A percentile compares a stretch with the other conserved stretches of the same genome.
Conservation (phyloP, 2,329 filamentous ascomycete genomes). For the Pezicula rhizophila region DNA sequence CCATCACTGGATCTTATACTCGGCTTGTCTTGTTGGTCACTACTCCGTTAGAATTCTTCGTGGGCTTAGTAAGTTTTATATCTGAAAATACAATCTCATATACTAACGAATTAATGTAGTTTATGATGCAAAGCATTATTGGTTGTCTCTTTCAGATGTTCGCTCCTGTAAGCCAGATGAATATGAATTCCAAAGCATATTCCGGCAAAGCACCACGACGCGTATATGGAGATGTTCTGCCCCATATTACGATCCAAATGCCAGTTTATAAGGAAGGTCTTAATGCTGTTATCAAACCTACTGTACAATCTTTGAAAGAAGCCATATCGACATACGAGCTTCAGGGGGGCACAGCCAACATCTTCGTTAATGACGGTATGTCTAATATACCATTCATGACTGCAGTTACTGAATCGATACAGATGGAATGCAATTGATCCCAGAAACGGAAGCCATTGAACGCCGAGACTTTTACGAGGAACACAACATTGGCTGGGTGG, state of each 20-base stretch:
- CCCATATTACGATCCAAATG: conserved; percentile 43
- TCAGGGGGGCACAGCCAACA: conserved; percentile 58
- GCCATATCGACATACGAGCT: conserved; percentile 53
- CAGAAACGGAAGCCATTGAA: conserved; percentile 38
- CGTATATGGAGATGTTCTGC: conserved; percentile 35
- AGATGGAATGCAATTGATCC: conserved; percentile 44
- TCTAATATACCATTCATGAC: conserved; percentile 21
- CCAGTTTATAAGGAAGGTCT: conserved; percentile 43
- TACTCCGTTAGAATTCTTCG: conserved; percentile 51
- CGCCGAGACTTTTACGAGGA: conserved; percentile 51
- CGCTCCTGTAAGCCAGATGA: conserved; percentile 41
- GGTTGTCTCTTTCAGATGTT: conserved; percentile 43
- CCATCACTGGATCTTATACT: conserved; percentile 45
- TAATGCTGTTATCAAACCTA: conserved; percentile 45
- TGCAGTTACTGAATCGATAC: not conserved
- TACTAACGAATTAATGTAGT: conserved; percentile 14
- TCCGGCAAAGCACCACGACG: conserved; percentile 29
- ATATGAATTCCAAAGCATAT: conserved; percentile 37
- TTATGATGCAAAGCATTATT: conserved; percentile 46
- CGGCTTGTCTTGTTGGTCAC: conserved; percentile 48
- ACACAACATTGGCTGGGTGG: conserved; percentile 51
- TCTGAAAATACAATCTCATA: not conserved
- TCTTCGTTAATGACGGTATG: conserved; percentile 65
- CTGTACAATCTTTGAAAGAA: conserved; percentile 49
- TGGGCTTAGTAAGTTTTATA: conserved; percentile 38